A percentile compares a stretch with the other conserved stretches of the same genome.
Evolutionary conservation across 1,284 basidiomycete species (phyloP).

Genomic region (Lignosus rhinocerotis): DNA sequence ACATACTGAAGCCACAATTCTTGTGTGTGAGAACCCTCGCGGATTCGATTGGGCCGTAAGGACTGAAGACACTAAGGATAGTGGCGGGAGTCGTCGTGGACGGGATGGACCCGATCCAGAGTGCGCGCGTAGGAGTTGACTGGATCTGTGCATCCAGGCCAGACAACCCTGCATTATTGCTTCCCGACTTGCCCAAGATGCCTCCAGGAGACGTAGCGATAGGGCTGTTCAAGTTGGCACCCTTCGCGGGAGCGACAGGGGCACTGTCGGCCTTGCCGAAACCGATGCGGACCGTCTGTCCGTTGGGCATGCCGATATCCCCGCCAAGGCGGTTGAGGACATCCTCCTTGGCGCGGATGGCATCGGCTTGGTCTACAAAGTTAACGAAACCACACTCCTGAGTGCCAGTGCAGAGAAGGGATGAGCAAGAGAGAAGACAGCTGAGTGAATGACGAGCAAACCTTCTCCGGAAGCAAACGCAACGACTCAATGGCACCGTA

Average conservation of each 20-base stretch:
- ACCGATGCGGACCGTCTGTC: slow-evolving; percentile 93
- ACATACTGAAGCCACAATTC: slow-evolving; percentile 91
- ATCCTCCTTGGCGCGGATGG: slow-evolving; percentile 94
- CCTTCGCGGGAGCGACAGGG: slow-evolving; percentile 83
- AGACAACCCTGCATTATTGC: slow-evolving; percentile 50
- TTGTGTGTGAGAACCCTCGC: slow-evolving; percentile 95
- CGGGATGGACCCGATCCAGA: slow-evolving; percentile 97
- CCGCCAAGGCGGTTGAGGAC: slow-evolving; percentile 93
- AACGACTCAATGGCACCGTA: slow-evolving; percentile 97
- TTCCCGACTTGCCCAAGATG: slow-evolving; percentile 46
- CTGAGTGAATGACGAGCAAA: slow-evolving; percentile 36
- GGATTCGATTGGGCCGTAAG: slow-evolving; percentile 96
- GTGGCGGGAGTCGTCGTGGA: slow-evolving; percentile 91
- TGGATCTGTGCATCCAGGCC: slow-evolving; percentile 82
- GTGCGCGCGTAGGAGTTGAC: slow-evolving; percentile 85
- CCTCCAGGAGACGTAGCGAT: slow-evolving; percentile 65
- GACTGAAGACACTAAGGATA: slow-evolving; percentile 90
- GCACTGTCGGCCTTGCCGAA: slow-evolving; percentile 97
- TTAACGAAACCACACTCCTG: slow-evolving; percentile 99
- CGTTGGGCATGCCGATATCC: slow-evolving; percentile 90
- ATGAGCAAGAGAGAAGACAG: not conserved
- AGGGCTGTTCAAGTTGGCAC: slow-evolving; percentile 59
- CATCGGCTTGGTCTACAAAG: slow-evolving; percentile 93
- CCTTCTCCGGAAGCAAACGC: slow-evolving; percentile 94
- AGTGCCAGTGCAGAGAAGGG: not conserved